phyloP scores from a whole-genome alignment of 768 basidiomycete genomes.

The Agrocybe pediades region DNA sequence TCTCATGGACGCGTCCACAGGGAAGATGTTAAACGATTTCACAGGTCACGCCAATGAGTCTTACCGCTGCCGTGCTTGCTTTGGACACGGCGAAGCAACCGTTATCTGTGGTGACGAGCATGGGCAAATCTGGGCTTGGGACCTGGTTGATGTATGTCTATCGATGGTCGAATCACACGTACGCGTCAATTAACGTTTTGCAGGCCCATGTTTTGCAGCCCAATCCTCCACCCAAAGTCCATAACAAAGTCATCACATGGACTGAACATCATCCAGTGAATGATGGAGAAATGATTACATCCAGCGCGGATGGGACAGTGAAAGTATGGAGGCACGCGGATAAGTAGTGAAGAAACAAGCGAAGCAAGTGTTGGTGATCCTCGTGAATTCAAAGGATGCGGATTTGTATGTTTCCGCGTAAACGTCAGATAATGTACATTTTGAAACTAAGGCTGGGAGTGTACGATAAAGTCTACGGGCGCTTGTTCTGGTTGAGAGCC shows the following conservation, averaged over 20 bases:
- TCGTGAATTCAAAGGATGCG: background rate
- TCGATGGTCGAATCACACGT: slow-evolving; percentile 3
- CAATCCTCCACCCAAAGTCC: slow-evolving; percentile 75
- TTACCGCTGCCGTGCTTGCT: slow-evolving; percentile 81
- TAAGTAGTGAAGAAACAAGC: background rate
- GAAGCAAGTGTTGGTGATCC: no score
- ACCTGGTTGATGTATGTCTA: slow-evolving; percentile 75
- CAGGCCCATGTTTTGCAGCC: slow-evolving; percentile 74
- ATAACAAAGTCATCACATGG: slow-evolving; percentile 88
- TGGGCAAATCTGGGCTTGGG: slow-evolving; percentile 91
- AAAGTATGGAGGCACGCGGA: slow-evolving; percentile 79
- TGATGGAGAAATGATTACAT: slow-evolving; percentile 81
- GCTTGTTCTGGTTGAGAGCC: slow-evolving; percentile 42
- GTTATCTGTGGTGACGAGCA: slow-evolving; percentile 91
- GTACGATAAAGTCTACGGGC: slow-evolving; percentile 11
- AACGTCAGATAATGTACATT: slow-evolving; percentile 16
- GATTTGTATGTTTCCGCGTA: background rate
- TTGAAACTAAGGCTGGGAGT: background rate
- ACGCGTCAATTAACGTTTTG: slow-evolving; percentile 7
- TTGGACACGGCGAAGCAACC: slow-evolving; percentile 79
- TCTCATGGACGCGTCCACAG: slow-evolving; percentile 81
- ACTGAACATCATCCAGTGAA: slow-evolving; percentile 87
- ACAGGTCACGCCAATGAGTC: slow-evolving; percentile 71
- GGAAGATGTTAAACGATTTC: slow-evolving; percentile 86
- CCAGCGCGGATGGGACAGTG: slow-evolving; percentile 88